Conservation (phyloP, 2,329 filamentous ascomycete species). For the Penicillium nordicum region DNA sequence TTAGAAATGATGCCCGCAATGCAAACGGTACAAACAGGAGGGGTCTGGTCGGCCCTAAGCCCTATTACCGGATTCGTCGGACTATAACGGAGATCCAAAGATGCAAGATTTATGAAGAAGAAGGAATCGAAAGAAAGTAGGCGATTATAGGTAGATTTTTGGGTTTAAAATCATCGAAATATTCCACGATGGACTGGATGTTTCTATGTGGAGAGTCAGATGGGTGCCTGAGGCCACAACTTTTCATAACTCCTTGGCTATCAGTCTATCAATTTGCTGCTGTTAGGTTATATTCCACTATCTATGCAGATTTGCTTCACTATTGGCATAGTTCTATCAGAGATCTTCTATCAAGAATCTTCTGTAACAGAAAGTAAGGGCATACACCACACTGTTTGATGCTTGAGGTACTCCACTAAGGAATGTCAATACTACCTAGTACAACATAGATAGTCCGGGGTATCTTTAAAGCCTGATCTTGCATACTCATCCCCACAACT, state of each 20-base stretch:
- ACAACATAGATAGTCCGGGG: not conserved
- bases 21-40: conserved; percentile 33
- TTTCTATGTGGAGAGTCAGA: not conserved
- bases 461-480: not conserved
- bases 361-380: no score
- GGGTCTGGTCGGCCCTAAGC: conserved; percentile 14
- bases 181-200: not conserved
- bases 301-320: not conserved
- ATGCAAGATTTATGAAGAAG: not conserved
- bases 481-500: not conserved
- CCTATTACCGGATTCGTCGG: conserved; percentile 11
- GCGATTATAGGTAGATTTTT: not conserved
- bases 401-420: not conserved
- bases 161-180: not conserved
- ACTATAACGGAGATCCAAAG: not conserved
- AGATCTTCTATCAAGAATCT: fast-evolving
- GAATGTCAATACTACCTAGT: not conserved
- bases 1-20: conserved; percentile 12
- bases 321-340: not conserved
- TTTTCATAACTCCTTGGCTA: not conserved
- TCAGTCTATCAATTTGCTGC: not conserved
- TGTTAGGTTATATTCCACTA: not conserved
- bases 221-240: not conserved
- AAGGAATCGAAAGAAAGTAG: not conserved
- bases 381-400: not conserved